Evolutionary conservation across 176 grass and related monocot species (phyloP), one percentile per base, ranked within the genome.

Genomic region (Calamus simplicifolius): DNA sequence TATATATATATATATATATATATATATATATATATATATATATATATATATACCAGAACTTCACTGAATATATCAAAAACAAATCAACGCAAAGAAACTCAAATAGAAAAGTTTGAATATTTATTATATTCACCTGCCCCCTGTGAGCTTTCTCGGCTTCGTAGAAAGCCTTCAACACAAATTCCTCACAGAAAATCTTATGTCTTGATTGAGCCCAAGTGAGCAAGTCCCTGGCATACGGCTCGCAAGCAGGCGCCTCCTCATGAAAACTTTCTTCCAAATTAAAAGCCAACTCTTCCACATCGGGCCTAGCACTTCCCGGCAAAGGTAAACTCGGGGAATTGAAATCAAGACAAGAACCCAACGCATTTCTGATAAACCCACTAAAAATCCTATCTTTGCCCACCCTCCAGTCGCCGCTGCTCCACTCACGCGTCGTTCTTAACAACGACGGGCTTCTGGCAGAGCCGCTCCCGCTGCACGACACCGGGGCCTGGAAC

Each of bases 101-200:
- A 13, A 43, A 43, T 43, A 3, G 10, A 2, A 43, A 43, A 43
- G 35, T 43, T 43, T 43, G 48, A 16, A 64, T 25, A 16, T 1
- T 35, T 55, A 48, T 35, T 55, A 48, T 19, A 49, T 48, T 58
- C 58, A 98, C 94, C 84, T 98, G 88, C 21, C 81, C 85, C 14
- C 71, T 69, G 73, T 95, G 89, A 15, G 89, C 89, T 52, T 75
- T 74, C 52, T 80, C 85, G 2, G 85, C 89, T 72, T 89, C 81
- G 28, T 75, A 77, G 54, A 95, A 95, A 27, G 89, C 89, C 72
- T 85, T 85, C 49, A 89, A 78, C 5, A 98, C 89, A n/a, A 89
- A 60, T 69, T 89, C 89, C 5, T 95, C 81, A 5, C 64, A 49
- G 77, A 95, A 98, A 83, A 98, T 92, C 61, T 68, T 78, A 64